Evolutionary conservation across 768 basidiomycete species (phyloP).

Genomic region (Psilocybe subaeruginosa): DNA sequence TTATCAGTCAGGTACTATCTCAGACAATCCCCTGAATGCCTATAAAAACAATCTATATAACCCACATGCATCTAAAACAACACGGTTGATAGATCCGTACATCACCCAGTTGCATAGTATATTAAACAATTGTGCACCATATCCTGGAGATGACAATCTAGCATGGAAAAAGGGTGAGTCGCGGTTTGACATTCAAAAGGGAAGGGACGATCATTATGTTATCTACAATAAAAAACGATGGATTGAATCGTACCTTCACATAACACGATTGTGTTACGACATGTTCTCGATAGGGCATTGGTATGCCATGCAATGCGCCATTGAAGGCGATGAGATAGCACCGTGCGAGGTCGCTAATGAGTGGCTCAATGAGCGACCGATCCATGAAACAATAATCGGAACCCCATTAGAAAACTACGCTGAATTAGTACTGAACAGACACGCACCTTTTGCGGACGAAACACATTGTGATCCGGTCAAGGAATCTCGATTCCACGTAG

Average conservation of each 20-base stretch:
- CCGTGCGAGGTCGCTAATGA: neutral
- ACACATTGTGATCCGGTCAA: neutral
- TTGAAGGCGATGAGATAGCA: neutral
- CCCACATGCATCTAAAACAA: too few relatives aligned
- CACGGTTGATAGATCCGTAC: neutral
- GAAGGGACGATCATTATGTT: too few relatives aligned
- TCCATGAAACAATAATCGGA: neutral
- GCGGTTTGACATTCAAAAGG: too few relatives aligned
- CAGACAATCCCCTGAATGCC: neutral
- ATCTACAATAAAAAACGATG: too few relatives aligned
- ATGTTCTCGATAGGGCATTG: constrained; percentile 10
- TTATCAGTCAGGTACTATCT: neutral
- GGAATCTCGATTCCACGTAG: neutral
- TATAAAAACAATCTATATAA: too few relatives aligned
- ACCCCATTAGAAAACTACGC: neutral
- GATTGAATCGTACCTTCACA: neutral
- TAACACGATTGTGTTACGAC: neutral
- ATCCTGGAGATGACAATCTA: constrained; percentile 2
- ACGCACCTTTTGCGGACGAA: neutral
- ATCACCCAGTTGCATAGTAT: neutral
- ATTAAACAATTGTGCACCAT: neutral
- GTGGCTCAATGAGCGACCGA: neutral
- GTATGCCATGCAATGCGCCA: constrained; percentile 5
- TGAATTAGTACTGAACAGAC: neutral
- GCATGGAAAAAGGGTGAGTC: neutral